phyloP scores from a whole-genome alignment of 345 rosid species.

The Eucalyptus brandiana region DNA sequence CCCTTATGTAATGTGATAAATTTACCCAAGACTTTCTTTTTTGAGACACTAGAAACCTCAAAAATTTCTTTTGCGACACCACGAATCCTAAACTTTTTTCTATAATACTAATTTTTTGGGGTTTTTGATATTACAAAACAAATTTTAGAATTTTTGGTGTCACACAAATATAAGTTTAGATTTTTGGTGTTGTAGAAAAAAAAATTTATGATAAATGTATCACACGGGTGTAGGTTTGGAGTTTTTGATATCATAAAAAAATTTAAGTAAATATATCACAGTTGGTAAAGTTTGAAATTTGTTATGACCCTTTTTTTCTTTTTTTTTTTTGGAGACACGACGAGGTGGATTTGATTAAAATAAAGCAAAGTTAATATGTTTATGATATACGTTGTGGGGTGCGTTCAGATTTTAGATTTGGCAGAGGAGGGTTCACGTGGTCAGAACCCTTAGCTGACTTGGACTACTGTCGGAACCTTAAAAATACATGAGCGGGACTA shows the following conservation, averaged over 20 bases:
- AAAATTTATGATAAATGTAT: accelerated
- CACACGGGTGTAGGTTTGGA: accelerated
- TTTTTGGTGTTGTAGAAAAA: too few species aligned
- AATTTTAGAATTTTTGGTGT: too few species aligned
- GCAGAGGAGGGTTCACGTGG: not conserved
- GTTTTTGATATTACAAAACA: too few species aligned
- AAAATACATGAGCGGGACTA: not conserved
- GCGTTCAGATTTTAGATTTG: not conserved
- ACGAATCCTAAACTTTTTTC: too few species aligned
- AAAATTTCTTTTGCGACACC: too few species aligned
- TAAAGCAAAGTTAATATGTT: not conserved
- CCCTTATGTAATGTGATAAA: too few species aligned
- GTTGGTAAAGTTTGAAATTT: accelerated
- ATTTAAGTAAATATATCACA: too few species aligned
- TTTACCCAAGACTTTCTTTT: accelerated
- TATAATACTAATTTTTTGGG: too few species aligned
- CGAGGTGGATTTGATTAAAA: not conserved
- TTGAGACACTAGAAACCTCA: too few species aligned
- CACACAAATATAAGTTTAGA: too few species aligned
- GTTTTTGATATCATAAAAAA: too few species aligned
- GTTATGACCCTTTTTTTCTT: accelerated
- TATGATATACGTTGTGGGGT: not conserved
- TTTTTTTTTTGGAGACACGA: not conserved
- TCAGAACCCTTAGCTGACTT: not conserved
- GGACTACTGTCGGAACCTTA: not conserved